phyloP scores from a whole-genome alignment of 129 eudicot species.

The Tagetes erecta region DNA sequence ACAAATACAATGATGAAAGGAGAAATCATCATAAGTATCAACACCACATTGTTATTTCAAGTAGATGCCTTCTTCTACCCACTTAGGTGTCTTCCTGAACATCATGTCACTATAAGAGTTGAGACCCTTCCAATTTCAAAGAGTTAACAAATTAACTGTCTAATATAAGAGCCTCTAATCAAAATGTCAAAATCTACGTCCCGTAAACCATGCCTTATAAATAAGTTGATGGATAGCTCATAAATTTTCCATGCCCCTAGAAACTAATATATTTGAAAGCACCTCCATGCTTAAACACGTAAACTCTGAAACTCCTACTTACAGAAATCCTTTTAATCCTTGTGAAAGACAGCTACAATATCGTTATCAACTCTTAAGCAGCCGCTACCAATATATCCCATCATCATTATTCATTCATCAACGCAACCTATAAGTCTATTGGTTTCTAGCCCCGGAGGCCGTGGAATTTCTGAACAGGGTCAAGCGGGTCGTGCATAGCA shows the following conservation, averaged over 20 bases:
- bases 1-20: neutral
- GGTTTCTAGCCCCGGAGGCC: too few relatives aligned
- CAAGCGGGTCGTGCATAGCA: too few relatives aligned
- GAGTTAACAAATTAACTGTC: neutral
- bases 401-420: too few relatives aligned
- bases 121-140: neutral
- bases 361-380: neutral
- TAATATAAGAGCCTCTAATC: constrained; percentile 8
- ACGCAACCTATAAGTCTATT: too few relatives aligned
- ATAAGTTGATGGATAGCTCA: neutral
- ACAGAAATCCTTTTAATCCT: constrained; percentile 1
- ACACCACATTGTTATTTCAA: neutral
- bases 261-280: neutral
- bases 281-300: neutral
- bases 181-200: neutral
- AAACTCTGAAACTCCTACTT: neutral
- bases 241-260: neutral
- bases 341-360: neutral
- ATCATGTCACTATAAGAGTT: neutral
- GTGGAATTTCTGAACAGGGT: too few relatives aligned
- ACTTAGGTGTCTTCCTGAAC: constrained; percentile 21
- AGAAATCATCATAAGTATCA: constrained; percentile 2
- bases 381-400: neutral
- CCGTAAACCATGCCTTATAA: neutral
- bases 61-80: neutral